phyloP scores from a whole-genome alignment of 805 yeast species.

The Wickerhamiella nectarea region DNA sequence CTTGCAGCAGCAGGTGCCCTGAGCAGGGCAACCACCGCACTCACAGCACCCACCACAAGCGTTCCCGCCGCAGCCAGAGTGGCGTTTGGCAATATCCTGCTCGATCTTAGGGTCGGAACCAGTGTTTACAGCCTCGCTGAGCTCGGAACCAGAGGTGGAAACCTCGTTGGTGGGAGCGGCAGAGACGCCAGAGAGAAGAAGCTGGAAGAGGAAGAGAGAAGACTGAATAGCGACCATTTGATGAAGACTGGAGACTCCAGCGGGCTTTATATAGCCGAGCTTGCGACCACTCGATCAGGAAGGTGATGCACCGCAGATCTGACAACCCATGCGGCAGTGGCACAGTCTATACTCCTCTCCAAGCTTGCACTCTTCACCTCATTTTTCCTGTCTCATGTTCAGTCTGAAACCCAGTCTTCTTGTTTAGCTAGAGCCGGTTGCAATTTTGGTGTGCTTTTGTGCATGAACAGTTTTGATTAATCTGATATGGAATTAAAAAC shows the following conservation, averaged over 20 bases:
- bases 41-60: conserved; percentile 4
- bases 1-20: background rate
- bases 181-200: conserved; percentile 1
- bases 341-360: too few relatives aligned
- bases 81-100: background rate
- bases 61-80: background rate
- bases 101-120: background rate
- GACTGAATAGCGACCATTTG: conserved; percentile 3
- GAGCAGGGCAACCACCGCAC: conserved; percentile 7
- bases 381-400: too few relatives aligned
- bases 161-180: conserved; percentile 4
- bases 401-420: too few relatives aligned
- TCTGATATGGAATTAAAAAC: too few relatives aligned
- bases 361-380: too few relatives aligned
- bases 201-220: conserved; percentile 5
- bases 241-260: too few relatives aligned
- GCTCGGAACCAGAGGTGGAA: background rate
- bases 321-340: background rate
- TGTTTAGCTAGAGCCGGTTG: too few relatives aligned
- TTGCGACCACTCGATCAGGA: background rate
- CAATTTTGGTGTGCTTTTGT: too few relatives aligned
- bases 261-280: background rate
- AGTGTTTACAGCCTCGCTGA: background rate
- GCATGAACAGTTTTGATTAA: too few relatives aligned
- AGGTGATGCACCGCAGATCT: background rate